These are phyloP conservation scores for Eucalyptus pumila DNA, from an alignment of 345 rosid species.

Conservation along the genomic window DNA sequence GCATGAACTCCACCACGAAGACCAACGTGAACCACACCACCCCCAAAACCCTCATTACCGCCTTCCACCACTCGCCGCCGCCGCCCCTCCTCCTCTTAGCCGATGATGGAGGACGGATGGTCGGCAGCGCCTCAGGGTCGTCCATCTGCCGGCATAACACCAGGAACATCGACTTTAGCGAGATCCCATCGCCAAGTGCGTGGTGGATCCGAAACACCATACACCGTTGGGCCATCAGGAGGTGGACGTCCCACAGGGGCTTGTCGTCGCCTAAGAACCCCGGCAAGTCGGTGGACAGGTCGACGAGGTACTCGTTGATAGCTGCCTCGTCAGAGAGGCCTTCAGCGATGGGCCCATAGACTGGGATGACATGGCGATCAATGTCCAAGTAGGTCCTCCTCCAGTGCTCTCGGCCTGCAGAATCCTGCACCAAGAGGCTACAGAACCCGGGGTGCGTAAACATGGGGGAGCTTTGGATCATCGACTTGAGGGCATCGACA, in stretches of 20 bases:
- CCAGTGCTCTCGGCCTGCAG: constrained; percentile 31
- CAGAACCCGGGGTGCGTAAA: constrained; percentile 38
- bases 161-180: constrained; percentile 41
- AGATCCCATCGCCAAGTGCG: constrained; percentile 50
- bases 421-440: constrained; percentile 34
- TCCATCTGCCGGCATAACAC: constrained; percentile 16
- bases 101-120: not conserved
- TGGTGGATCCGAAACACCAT: constrained; percentile 38
- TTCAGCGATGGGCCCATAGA: not conserved
- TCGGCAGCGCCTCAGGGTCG: constrained; percentile 17
- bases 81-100: not conserved
- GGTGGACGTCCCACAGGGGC: constrained; percentile 53
- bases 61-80: not conserved
- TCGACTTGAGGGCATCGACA: constrained; percentile 4
- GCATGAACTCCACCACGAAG: constrained; percentile 12
- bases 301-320: constrained; percentile 33
- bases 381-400: constrained; percentile 22
- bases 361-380: constrained; percentile 16
- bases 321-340: not conserved
- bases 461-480: constrained; percentile 12
- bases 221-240: constrained; percentile 17
- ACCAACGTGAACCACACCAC: constrained; percentile 25
- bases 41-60: not conserved
- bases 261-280: constrained; percentile 17
- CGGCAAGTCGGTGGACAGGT: constrained; percentile 18